Evolutionary conservation across 148 eudicot genomes (phyloP).

Genomic region (Linanthus parryae): DNA sequence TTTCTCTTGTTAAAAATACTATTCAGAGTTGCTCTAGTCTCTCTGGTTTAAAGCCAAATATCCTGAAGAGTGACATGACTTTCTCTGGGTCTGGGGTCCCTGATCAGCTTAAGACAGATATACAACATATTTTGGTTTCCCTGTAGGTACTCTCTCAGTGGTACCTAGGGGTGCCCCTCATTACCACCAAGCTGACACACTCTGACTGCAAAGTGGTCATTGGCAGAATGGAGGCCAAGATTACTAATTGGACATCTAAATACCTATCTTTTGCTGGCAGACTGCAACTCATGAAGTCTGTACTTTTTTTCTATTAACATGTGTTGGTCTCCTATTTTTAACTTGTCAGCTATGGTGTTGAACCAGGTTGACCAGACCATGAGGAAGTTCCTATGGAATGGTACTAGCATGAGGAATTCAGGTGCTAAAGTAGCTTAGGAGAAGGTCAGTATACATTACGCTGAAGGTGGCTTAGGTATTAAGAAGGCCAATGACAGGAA

Average conservation of each 20-base stretch:
- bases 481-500: no score
- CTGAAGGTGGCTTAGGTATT: no score
- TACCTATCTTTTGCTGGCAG: not conserved
- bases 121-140: not conserved
- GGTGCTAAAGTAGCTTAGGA: no score
- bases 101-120: not conserved
- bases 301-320: no score
- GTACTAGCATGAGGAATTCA: no score
- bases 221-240: not conserved
- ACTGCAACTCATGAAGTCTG: not conserved
- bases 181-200: not conserved
- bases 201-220: not conserved
- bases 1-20: not conserved
- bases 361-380: no score
- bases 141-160: no score
- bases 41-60: not conserved
- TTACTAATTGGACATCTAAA: not conserved
- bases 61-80: not conserved
- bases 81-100: not conserved
- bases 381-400: no score
- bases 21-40: not conserved
- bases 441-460: no score
- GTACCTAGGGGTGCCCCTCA: not conserved
- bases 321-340: no score
- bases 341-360: no score